Evolutionary conservation across 2,329 filamentous ascomycete species (phyloP).

Genomic region (Pyrenochaeta sp.): DNA sequence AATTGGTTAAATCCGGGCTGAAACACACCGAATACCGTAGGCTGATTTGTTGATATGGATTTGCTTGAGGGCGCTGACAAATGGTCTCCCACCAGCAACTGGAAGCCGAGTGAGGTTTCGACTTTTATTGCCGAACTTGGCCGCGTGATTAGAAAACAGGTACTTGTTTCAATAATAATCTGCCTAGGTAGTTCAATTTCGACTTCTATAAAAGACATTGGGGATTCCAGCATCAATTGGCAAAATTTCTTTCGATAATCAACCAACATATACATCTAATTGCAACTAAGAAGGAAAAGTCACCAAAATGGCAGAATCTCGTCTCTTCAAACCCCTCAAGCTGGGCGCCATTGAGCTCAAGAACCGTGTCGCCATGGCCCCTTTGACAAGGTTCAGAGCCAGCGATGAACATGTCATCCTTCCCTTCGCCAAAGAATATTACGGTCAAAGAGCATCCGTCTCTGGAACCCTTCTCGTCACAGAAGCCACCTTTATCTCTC

Average conservation of each 20-base stretch:
- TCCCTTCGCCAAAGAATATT: constrained; percentile 58
- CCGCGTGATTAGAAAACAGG: no score
- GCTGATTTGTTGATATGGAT: no score
- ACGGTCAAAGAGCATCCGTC: constrained; percentile 60
- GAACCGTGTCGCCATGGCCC: constrained; percentile 47
- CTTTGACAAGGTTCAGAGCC: constrained; percentile 51
- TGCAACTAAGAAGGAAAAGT: not conserved
- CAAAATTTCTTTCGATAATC: not conserved
- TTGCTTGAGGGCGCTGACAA: no score
- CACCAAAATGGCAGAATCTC: constrained; percentile 33
- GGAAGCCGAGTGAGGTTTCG: no score
- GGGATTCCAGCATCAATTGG: no score
- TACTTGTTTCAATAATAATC: no score
- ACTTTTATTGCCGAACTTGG: no score
- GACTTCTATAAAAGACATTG: no score
- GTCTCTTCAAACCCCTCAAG: constrained; percentile 46
- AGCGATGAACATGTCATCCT: constrained; percentile 57
- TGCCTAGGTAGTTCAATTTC: no score
- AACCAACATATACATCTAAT: not conserved
- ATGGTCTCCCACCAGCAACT: no score
- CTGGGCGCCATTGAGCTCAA: constrained; percentile 43
- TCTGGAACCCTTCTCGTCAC: constrained; percentile 66
- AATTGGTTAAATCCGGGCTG: no score
- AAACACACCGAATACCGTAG: no score
- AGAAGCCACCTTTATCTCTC: constrained; percentile 63